Conservation (phyloP, 2,329 filamentous ascomycete genomes). For the Sphaceloma murrayae region DNA sequence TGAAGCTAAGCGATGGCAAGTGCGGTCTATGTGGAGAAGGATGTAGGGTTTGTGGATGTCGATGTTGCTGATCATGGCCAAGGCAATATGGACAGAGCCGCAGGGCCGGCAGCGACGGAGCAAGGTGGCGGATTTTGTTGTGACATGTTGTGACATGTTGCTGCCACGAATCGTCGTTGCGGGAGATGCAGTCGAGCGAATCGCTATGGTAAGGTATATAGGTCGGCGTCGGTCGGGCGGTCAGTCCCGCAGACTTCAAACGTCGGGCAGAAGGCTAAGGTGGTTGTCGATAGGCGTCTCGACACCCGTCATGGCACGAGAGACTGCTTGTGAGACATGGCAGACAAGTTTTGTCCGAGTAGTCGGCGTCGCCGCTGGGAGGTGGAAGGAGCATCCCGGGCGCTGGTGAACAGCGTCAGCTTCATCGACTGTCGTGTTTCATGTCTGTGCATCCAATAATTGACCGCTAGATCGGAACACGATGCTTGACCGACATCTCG, state of each 20-base stretch:
- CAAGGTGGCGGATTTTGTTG: neutral
- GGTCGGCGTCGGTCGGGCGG: too few relatives aligned
- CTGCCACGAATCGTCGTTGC: neutral
- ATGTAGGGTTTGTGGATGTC: neutral
- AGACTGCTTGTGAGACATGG: neutral
- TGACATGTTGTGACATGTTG: neutral
- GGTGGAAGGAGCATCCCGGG: too few relatives aligned
- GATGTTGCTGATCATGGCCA: neutral
- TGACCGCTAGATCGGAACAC: slow-evolving; percentile 1
- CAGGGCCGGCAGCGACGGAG: neutral
- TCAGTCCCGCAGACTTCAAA: too few relatives aligned
- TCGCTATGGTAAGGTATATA: too few relatives aligned
- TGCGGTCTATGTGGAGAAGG: slow-evolving; percentile 3
- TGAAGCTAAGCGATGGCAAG: slow-evolving; percentile 12
- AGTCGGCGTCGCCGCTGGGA: neutral
- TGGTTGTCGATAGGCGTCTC: too few relatives aligned
- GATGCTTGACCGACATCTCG: too few relatives aligned
- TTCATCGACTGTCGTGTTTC: slow-evolving; percentile 12
- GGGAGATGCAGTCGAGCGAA: too few relatives aligned
- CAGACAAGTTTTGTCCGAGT: neutral
- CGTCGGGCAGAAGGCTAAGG: too few relatives aligned
- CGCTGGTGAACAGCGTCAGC: too few relatives aligned
- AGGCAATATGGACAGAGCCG: neutral
- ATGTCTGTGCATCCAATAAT: slow-evolving; percentile 11
- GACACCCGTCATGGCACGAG: too few relatives aligned